Evolutionary conservation across 2,329 filamentous ascomycete genomes (phyloP).

Genomic region (Penicillium sp.): DNA sequence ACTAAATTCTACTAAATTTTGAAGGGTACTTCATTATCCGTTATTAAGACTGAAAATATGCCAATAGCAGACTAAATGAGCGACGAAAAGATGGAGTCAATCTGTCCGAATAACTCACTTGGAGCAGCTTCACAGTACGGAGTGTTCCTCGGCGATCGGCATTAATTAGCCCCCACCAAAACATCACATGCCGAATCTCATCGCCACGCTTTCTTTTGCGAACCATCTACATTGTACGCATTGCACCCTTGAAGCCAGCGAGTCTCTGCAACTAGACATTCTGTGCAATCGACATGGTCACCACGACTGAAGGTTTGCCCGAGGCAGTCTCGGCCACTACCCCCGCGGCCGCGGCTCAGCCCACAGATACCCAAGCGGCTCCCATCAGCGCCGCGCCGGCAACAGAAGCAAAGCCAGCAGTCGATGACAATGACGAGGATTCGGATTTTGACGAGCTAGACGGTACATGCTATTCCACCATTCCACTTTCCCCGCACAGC

Average conservation of each 20-base stretch:
- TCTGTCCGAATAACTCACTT: no score
- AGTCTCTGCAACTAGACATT: background rate
- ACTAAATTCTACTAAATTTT: no score
- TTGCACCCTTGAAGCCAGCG: background rate
- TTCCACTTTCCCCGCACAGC: background rate
- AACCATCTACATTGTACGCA: background rate
- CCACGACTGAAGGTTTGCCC: background rate
- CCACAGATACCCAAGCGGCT: background rate
- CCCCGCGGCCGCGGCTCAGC: background rate
- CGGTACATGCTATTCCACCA: conserved; percentile 52
- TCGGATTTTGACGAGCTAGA: conserved; percentile 96
- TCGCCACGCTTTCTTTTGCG: conserved; percentile 4
- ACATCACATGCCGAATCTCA: conserved; percentile 26
- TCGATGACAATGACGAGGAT: conserved; percentile 68
- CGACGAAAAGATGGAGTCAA: no score
- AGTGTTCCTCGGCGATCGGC: conserved; percentile 29
- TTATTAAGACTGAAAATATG: no score
- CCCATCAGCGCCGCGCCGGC: background rate
- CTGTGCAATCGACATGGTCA: background rate
- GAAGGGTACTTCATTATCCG: no score
- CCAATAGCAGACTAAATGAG: no score
- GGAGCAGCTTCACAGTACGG: no score
- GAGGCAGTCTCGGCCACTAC: background rate
- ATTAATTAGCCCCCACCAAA: conserved; percentile 28
- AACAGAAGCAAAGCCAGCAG: background rate